Percentiles rank a stretch among this genome's conserved stretches.
Evolutionary conservation across 305 asterid species (phyloP).

Genomic region (Lippia alba): DNA sequence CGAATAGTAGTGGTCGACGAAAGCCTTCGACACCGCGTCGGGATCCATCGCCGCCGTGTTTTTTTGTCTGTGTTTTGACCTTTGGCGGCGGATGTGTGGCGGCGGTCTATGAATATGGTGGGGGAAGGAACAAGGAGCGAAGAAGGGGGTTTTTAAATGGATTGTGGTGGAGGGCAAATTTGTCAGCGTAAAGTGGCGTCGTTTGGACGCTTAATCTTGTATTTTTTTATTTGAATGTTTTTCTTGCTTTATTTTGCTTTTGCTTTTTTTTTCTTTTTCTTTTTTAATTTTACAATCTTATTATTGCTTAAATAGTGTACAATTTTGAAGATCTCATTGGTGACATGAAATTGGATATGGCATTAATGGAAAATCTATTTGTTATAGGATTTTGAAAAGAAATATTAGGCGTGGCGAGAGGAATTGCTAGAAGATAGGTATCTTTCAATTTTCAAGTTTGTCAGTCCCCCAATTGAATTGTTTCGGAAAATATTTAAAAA

Average conservation of each 20-base stretch:
- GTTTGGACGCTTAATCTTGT: slow-evolving; percentile 37
- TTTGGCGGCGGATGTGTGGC: slow-evolving; percentile 23
- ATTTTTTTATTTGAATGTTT: not conserved
- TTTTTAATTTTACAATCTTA: no score
- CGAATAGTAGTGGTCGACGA: slow-evolving; percentile 52
- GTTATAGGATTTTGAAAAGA: not conserved
- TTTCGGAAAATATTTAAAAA: no score
- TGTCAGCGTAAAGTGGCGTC: slow-evolving; percentile 39
- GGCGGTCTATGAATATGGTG: not conserved
- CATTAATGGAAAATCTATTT: not conserved
- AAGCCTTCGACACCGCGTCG: slow-evolving; percentile 50
- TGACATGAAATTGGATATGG: not conserved
- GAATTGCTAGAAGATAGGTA: no score
- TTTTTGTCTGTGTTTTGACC: not conserved
- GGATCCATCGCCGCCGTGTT: slow-evolving; percentile 52
- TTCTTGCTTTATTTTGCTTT: not conserved
- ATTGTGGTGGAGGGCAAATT: slow-evolving; percentile 29
- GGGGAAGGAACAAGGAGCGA: not conserved
- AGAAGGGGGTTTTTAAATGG: slow-evolving; percentile 16
- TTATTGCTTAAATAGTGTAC: no score
- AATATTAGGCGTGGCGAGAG: no score
- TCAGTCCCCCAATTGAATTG: no score
- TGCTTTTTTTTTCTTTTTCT: not conserved
- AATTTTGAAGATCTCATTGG: not conserved
- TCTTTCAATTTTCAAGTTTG: no score